Evolutionary conservation across 2,329 filamentous ascomycete species (phyloP).

Genomic region (Ophiognomonia clavigignenti-juglandacearum): DNA sequence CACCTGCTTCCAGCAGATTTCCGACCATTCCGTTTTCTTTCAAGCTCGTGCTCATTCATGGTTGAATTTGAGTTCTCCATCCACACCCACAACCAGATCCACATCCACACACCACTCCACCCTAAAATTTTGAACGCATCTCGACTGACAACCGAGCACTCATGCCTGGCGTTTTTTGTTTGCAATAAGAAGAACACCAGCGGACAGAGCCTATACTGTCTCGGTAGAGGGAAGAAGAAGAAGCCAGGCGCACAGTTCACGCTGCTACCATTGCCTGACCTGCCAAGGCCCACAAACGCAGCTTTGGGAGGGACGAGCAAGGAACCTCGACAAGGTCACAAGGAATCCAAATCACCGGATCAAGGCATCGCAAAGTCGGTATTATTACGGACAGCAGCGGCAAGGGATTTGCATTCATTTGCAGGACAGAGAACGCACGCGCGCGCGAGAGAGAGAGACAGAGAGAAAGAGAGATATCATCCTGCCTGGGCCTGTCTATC

Average conservation of each 20-base stretch:
- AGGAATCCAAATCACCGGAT: no score
- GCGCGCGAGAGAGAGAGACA: neutral
- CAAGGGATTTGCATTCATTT: no score
- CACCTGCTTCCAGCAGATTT: no score
- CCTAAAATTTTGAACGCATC: constrained; percentile 4
- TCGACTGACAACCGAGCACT: neutral
- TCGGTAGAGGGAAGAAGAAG: no score
- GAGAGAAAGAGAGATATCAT: neutral
- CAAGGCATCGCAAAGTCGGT: no score
- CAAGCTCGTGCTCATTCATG: constrained; percentile 1
- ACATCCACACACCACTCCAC: neutral
- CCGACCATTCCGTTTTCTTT: constrained; percentile 13
- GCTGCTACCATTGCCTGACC: no score
- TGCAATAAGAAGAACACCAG: no score
- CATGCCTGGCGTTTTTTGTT: no score
- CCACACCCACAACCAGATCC: neutral
- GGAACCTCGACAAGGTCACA: neutral
- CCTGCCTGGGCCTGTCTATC: constrained; percentile 4
- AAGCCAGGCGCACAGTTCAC: no score
- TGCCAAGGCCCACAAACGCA: neutral
- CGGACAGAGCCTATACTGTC: no score
- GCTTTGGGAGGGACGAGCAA: neutral
- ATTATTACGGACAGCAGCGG: no score
- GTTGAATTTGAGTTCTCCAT: neutral
- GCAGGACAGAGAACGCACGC: no score